Conservation (phyloP, 2,329 filamentous ascomycete species). For the Volutella citrinella region DNA sequence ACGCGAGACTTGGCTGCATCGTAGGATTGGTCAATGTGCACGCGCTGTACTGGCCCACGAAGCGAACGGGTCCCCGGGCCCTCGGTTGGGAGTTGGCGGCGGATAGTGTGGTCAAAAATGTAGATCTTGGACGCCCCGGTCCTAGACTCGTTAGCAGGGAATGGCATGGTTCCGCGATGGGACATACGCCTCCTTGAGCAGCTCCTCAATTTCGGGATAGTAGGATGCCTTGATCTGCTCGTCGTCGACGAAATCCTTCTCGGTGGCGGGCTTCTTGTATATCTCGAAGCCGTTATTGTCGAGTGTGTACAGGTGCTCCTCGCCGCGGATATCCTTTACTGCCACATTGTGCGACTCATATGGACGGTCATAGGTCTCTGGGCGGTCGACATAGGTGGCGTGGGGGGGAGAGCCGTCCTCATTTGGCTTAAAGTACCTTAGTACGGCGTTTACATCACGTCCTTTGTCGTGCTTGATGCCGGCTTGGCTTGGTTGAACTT, state of each 20-base stretch:
- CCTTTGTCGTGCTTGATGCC: too few species aligned
- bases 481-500: too few species aligned
- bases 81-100: slow-evolving; percentile 36
- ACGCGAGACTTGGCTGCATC: slow-evolving; percentile 41
- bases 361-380: slow-evolving; percentile 34
- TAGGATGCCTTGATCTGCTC: slow-evolving; percentile 62
- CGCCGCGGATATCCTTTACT: slow-evolving; percentile 34
- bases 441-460: too few species aligned
- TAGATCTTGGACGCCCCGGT: slow-evolving; percentile 54
- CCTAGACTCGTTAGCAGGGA: slow-evolving; percentile 31
- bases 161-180: neutral
- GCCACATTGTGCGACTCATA: slow-evolving; percentile 24
- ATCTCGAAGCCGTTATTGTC: slow-evolving; percentile 39
- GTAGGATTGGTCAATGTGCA: slow-evolving; percentile 59
- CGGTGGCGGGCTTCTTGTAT: slow-evolving; percentile 24
- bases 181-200: slow-evolving; percentile 57
- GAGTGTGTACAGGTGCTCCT: slow-evolving; percentile 34
- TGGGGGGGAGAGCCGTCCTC: too few species aligned
- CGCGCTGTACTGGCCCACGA: slow-evolving; percentile 38
- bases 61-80: slow-evolving; percentile 44
- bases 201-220: slow-evolving; percentile 68
- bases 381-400: slow-evolving; percentile 31
- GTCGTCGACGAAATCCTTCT: slow-evolving; percentile 49
- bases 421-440: too few species aligned
- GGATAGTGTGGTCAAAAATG: slow-evolving; percentile 63